A percentile compares a stretch with the other conserved stretches of the same genome.
Evolutionary conservation across 805 yeast genomes (phyloP).

Genomic region (Spathaspora arborariae): DNA sequence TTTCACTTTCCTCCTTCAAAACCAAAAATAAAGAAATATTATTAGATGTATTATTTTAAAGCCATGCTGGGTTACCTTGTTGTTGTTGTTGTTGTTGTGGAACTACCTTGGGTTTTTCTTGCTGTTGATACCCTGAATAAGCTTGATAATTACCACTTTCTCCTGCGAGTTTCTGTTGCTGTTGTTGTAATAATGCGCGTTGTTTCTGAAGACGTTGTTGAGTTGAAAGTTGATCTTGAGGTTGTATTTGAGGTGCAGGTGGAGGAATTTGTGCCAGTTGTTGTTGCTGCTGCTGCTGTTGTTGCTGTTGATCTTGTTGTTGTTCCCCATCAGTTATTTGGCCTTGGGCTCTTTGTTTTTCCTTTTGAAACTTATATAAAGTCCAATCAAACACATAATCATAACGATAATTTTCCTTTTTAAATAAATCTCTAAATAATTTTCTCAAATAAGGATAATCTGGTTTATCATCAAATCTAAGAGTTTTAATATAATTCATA

Average conservation of each 20-base stretch:
- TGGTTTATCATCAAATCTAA: slow-evolving; percentile 94
- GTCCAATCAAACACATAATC: slow-evolving; percentile 98
- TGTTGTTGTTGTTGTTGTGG: slow-evolving; percentile 13
- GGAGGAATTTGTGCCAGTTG: slow-evolving; percentile 16
- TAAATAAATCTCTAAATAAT: slow-evolving; percentile 82
- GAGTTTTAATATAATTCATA: slow-evolving; percentile 81
- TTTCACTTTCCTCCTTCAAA: background rate
- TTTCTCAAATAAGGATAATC: slow-evolving; percentile 87
- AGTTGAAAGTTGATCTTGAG: slow-evolving; percentile 11
- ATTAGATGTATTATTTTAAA: slow-evolving; percentile 7
- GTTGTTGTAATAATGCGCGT: slow-evolving; percentile 11
- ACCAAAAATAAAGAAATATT: background rate
- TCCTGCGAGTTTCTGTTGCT: slow-evolving; percentile 11
- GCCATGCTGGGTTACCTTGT: slow-evolving; percentile 19
- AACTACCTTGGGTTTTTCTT: slow-evolving; percentile 11
- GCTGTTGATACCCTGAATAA: background rate
- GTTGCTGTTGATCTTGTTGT: slow-evolving; percentile 10
- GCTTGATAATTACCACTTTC: slow-evolving; percentile 6
- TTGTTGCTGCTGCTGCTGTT: slow-evolving; percentile 13
- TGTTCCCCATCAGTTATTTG: slow-evolving; percentile 26
- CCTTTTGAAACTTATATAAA: slow-evolving; percentile 67
- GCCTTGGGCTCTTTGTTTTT: slow-evolving; percentile 47
- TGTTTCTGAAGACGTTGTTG: slow-evolving; percentile 21
- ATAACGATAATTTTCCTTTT: slow-evolving; percentile 83
- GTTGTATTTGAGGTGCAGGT: slow-evolving; percentile 16